Evolutionary conservation across 1,284 basidiomycete species (phyloP), one percentile per base, ranked within the genome.

Genomic region (Pascua sp.): DNA sequence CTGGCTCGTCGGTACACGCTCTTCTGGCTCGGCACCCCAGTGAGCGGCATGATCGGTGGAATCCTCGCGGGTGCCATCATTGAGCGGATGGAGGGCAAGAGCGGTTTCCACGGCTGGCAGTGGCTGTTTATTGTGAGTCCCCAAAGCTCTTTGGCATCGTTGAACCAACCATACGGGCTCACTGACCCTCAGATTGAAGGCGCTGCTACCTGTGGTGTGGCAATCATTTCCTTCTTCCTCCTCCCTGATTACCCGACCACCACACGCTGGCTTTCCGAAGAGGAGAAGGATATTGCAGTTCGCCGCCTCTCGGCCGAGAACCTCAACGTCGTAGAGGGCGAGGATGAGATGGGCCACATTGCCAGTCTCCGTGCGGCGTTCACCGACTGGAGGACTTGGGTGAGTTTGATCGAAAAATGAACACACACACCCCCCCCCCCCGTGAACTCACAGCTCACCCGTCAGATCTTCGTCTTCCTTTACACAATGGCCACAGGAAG

Each of bases 151-250:
- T 18, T 61, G 55, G 55, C 57, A 60, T 32, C 24, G 24, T 32
- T 7, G 7, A 32, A 32, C 24, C 24, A 32, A 32, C 7, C 3
- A 32, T 32, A 32, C 24, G 7, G 7, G 7, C 24, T 1, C 56
- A 61, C 41, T 62, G 17, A 36, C 79, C 15, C 24, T 82, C 82
- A 1, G 56, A 52, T 59, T 17, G 57, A 59, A 78, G 81, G 72
- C 1, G 12, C 49, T 4, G 49, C 49, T 9, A 59, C 57, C 1
- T 50, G 48, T 48, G 41, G n/a, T 16, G 53, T 55, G 0, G 59
- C 55, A 1, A 13, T 42, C n/a, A 10, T 43, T 10, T 56, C 61
- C 39, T 62, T 59, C 39, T 63, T 68, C 60, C 50, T 73, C 42
- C 62, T 73, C 4, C 71, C 71, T 18, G 70, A 73, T 59, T 73